Conservation (phyloP, 352 stramenopile genomes). For the Pythium sukuiense region DNA sequence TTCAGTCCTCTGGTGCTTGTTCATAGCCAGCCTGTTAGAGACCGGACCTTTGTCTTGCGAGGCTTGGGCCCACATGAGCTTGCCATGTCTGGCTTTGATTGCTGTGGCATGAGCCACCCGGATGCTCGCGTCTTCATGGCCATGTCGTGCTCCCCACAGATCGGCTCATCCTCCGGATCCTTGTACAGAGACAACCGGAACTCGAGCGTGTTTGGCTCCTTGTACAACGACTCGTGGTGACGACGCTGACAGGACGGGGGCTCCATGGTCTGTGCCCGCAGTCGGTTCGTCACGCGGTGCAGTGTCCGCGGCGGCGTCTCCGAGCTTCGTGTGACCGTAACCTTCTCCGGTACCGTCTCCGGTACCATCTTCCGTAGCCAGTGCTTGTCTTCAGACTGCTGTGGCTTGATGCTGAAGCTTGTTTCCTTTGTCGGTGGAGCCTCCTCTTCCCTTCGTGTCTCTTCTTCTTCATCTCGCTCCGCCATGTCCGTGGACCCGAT, state of each 20-base stretch:
- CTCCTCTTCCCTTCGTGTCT: neutral
- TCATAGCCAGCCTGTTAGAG: neutral
- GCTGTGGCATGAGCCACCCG: neutral
- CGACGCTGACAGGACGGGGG: neutral
- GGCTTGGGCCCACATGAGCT: neutral
- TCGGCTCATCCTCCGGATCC: slow-evolving; percentile 16
- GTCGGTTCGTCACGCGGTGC: neutral
- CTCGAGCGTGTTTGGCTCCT: slow-evolving; percentile 17
- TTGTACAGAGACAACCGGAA: slow-evolving; percentile 23
- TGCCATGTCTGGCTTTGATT: neutral
- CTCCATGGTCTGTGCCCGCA: slow-evolving; percentile 22
- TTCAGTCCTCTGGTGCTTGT: neutral
- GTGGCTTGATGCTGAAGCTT: too few relatives aligned
- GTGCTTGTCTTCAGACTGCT: slow-evolving; percentile 2
- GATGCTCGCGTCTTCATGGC: neutral
- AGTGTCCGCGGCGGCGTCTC: neutral
- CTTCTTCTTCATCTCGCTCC: slow-evolving; percentile 2
- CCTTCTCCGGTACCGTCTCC: neutral
- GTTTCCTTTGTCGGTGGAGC: neutral
- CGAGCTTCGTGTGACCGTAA: neutral
- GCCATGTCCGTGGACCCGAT: slow-evolving; percentile 12
- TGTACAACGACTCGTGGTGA: slow-evolving; percentile 11
- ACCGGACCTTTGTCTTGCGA: neutral
- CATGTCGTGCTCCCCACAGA: neutral
- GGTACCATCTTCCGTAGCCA: neutral